phyloP scores from a whole-genome alignment of 2,329 filamentous ascomycete genomes.

The Arthroderma sp. region DNA sequence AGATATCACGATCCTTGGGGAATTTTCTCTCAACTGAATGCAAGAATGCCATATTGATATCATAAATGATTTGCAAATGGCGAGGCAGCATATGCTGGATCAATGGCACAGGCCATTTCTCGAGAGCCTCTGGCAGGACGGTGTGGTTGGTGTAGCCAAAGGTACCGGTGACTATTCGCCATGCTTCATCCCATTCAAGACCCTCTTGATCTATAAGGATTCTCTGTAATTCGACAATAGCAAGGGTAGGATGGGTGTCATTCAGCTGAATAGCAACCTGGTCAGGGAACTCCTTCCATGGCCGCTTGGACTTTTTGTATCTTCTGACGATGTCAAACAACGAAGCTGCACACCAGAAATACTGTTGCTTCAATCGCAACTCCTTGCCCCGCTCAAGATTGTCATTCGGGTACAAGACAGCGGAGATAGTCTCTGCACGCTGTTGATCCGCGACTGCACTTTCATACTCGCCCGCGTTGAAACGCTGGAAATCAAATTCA shows the following conservation, averaged over 20 bases:
- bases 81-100: slow-evolving; percentile 86
- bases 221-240: slow-evolving; percentile 88
- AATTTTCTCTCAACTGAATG: slow-evolving; percentile 82
- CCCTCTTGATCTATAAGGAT: slow-evolving; percentile 83
- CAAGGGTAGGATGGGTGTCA: slow-evolving; percentile 91
- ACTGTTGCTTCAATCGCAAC: slow-evolving; percentile 94
- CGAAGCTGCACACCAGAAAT: slow-evolving; percentile 98
- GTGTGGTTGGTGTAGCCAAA: slow-evolving; percentile 99
- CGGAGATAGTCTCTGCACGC: slow-evolving; percentile 96
- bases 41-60: slow-evolving; percentile 91
- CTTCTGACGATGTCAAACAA: slow-evolving; percentile 90
- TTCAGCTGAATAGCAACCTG: slow-evolving; percentile 97
- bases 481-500: slow-evolving; percentile 98
- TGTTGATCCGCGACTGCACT: slow-evolving; percentile 97
- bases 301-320: slow-evolving; percentile 91
- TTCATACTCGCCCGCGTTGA: slow-evolving; percentile 97
- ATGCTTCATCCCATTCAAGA: slow-evolving; percentile 84
- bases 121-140: slow-evolving; percentile 85
- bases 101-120: slow-evolving; percentile 95
- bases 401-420: slow-evolving; percentile 93
- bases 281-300: slow-evolving; percentile 84
- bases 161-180: slow-evolving; percentile 62
- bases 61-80: slow-evolving; percentile 94
- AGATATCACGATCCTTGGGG: slow-evolving; percentile 75
- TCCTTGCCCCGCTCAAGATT: slow-evolving; percentile 95